phyloP scores from a whole-genome alignment of 2,329 filamentous ascomycete species.

The Penicillium digitatum region DNA sequence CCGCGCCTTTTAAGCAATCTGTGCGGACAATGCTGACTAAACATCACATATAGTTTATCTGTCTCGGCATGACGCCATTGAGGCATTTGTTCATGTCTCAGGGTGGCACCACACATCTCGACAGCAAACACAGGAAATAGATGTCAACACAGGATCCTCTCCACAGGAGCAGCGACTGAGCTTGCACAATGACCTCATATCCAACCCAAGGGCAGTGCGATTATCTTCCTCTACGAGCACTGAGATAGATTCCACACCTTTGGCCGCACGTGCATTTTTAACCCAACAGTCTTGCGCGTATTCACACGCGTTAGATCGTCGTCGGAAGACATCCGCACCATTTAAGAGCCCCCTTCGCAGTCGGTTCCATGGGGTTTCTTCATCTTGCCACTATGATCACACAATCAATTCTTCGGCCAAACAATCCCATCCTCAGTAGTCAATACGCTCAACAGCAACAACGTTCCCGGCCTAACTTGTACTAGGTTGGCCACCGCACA shows the following conservation, averaged over 20 bases:
- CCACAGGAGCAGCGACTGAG: constrained; percentile 43
- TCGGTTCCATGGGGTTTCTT: background rate
- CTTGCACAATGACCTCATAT: constrained; percentile 69
- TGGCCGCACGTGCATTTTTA: constrained; percentile 63
- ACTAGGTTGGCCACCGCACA: constrained; percentile 66
- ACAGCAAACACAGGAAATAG: constrained; percentile 59
- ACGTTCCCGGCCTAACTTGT: constrained; percentile 58
- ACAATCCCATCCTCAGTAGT: constrained; percentile 65
- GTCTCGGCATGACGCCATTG: no score
- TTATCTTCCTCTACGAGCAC: constrained; percentile 48
- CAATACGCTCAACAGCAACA: constrained; percentile 61
- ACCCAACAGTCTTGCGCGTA: constrained; percentile 58
- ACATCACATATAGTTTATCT: no score
- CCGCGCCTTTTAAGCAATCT: no score
- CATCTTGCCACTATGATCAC: constrained; percentile 34
- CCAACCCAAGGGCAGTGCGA: constrained; percentile 59
- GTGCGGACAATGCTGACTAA: no score
- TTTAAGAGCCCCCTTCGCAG: constrained; percentile 18
- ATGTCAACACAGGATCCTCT: constrained; percentile 35
- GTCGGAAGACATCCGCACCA: constrained; percentile 8
- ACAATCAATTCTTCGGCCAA: constrained; percentile 69
- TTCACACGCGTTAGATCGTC: constrained; percentile 66
- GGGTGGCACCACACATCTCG: no score
- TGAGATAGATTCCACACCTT: constrained; percentile 46
- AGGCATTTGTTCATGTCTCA: no score